Percentiles rank a stretch among this genome's conserved stretches.
phyloP scores from a whole-genome alignment of 257 asterid genomes.

The Solanum appendiculatum region DNA sequence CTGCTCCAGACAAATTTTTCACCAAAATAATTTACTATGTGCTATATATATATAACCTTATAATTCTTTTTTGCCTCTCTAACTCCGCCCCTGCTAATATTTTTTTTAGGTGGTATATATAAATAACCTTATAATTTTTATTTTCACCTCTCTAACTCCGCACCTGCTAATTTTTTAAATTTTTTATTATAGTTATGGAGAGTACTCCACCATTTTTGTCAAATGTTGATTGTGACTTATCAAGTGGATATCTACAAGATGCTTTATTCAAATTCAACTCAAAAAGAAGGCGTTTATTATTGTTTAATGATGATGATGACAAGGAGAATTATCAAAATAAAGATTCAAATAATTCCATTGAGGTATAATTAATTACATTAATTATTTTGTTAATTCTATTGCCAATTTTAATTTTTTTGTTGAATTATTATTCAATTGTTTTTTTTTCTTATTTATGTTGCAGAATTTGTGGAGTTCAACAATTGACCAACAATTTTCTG shows the following conservation, averaged over 20 bases:
- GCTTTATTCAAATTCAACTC: slow-evolving; percentile 66
- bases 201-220: slow-evolving; percentile 30
- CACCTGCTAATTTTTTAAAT: background rate
- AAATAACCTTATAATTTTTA: background rate
- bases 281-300: slow-evolving; percentile 49
- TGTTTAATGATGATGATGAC: slow-evolving; percentile 12
- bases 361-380: background rate
- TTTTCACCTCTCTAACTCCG: background rate
- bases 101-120: too few species aligned
- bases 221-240: slow-evolving; percentile 24
- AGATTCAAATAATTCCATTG: slow-evolving; percentile 1
- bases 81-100: background rate
- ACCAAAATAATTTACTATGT: background rate
- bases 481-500: slow-evolving; percentile 13
- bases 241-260: slow-evolving; percentile 86
- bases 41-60: background rate
- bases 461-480: slow-evolving; percentile 28
- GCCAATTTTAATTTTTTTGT: background rate
- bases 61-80: background rate
- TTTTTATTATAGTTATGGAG: slow-evolving; percentile 9
- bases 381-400: background rate
- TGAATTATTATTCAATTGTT: background rate
- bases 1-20: background rate
- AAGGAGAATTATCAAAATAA: slow-evolving; percentile 4
- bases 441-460: background rate